Evolutionary conservation across 257 asterid genomes (phyloP).

Genomic region (Thymus quinquecostatus): DNA sequence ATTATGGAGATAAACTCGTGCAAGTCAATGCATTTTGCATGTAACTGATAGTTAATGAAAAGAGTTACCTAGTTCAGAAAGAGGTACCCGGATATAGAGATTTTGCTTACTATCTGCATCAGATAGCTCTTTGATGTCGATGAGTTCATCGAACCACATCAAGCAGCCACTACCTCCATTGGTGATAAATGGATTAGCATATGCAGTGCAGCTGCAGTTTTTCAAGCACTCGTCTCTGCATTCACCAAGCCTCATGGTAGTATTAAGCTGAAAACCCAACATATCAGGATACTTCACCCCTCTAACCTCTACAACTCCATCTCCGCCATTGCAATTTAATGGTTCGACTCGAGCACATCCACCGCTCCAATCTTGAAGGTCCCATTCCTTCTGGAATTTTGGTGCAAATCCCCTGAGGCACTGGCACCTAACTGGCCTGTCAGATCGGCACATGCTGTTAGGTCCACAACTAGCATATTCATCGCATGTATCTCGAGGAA

Average conservation of each 20-base stretch:
- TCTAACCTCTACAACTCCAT: constrained; percentile 32
- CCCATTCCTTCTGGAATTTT: constrained; percentile 26
- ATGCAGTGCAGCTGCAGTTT: constrained; percentile 38
- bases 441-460: background rate
- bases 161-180: constrained; percentile 37
- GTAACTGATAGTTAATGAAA: background rate
- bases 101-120: constrained; percentile 25
- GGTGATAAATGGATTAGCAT: constrained; percentile 37
- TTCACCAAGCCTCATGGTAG: constrained; percentile 30
- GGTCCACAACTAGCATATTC: constrained; percentile 9
- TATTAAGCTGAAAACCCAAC: constrained; percentile 25
- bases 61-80: constrained; percentile 27
- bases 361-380: constrained; percentile 34
- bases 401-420: constrained; percentile 40
- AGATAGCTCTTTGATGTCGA: constrained; percentile 22
- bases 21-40: no score
- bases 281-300: constrained; percentile 37
- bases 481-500: background rate
- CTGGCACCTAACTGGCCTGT: constrained; percentile 13
- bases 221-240: constrained; percentile 33
- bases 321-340: constrained; percentile 27
- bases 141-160: constrained; percentile 41
- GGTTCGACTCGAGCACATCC: constrained; percentile 35
- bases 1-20: no score
- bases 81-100: constrained; percentile 27